A percentile compares a stretch with the other conserved stretches of the same genome.
Evolutionary conservation across 495 filamentous ascomycete species (phyloP).

Genomic region (Annulohypoxylon nitens): DNA sequence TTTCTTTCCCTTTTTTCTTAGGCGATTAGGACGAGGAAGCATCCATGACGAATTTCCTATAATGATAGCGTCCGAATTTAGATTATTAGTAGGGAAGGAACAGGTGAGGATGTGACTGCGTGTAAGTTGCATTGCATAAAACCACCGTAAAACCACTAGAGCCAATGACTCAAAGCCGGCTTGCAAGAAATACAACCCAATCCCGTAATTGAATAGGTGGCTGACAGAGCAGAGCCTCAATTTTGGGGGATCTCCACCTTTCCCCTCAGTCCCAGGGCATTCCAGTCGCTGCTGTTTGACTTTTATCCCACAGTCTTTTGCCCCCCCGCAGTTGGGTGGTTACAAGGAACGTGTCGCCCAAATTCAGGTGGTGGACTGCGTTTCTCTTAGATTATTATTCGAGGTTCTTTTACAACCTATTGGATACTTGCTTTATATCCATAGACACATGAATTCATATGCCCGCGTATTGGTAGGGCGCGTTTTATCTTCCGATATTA

Average conservation of each 20-base stretch:
- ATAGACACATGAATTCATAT: background rate
- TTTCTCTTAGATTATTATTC: conserved; percentile 8
- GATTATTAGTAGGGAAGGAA: conserved; percentile 15
- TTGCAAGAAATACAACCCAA: background rate
- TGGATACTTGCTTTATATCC: conserved; percentile 30
- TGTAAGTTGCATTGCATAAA: conserved; percentile 23
- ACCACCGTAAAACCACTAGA: too few relatives aligned
- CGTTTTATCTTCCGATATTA: conserved; percentile 34
- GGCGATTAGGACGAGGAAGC: conserved; percentile 22
- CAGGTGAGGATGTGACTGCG: conserved; percentile 14
- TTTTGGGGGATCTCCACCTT: conserved; percentile 14
- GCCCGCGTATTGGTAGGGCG: conserved; percentile 7
- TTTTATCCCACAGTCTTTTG: conserved; percentile 6
- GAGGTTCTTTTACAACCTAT: conserved; percentile 21
- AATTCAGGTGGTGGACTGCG: conserved; percentile 9
- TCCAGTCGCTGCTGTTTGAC: background rate
- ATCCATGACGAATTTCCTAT: conserved; percentile 29
- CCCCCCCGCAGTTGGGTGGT: conserved; percentile 10
- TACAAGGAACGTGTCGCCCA: conserved; percentile 23
- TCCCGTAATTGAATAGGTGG: background rate
- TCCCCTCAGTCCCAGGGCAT: conserved; percentile 10
- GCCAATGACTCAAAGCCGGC: too few relatives aligned
- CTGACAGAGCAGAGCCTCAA: conserved; percentile 41
- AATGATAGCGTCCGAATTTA: conserved; percentile 1
- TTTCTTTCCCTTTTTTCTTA: conserved; percentile 22